Evolutionary conservation across 192 early-diverging fungal genomes (phyloP), one percentile per base, ranked within the genome.

Genomic region (Polychytrium aggregatum): DNA sequence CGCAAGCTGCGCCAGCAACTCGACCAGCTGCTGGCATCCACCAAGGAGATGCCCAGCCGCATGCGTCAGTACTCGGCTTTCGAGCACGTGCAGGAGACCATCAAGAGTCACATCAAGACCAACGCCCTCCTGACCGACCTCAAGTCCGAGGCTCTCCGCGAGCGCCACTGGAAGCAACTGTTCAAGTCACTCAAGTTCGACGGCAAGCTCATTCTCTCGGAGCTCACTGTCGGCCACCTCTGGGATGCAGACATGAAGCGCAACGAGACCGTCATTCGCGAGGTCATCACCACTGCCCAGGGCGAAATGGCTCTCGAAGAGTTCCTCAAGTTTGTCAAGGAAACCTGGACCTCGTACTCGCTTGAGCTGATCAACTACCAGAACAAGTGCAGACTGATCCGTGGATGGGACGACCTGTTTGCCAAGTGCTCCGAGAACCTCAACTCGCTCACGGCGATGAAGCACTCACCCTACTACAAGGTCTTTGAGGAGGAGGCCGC

Each of bases 281-380:
- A 96, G 16, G 82, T 96, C 30, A 82, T 98, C 34, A 74, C 82
- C 2, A 82, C 86, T 40, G 97, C 97, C 4, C 88, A 96, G 60
- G 97, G 97, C 52, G 97, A 99, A 74, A 97, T 99, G 95, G 97
- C 91, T 10, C 67, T 99, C 47, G 97, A 99, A 69, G 89, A 94
- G 67, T 99, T 92, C 73, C 73, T 99, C 67, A 83, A 81, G 46
- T 88, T 92, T 67, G 74, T 84, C 41, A 76, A 80, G 57, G 90
- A 92, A 57, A 88, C 84, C 0, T 99, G 97, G 97, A 79, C 80
- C 20, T 81, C 73, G 37, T 97, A 95, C 57, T 74, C 82, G 13
- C 60, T 99, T 31, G 97, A 99, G 57, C 79, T 99, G 18, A 86
- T 96, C 37, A 84, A 86, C 34, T 99, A 97, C 62, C 97, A 97